phyloP scores from a whole-genome alignment of 2,329 filamentous ascomycete species.

The Trichoderma hamatum region DNA sequence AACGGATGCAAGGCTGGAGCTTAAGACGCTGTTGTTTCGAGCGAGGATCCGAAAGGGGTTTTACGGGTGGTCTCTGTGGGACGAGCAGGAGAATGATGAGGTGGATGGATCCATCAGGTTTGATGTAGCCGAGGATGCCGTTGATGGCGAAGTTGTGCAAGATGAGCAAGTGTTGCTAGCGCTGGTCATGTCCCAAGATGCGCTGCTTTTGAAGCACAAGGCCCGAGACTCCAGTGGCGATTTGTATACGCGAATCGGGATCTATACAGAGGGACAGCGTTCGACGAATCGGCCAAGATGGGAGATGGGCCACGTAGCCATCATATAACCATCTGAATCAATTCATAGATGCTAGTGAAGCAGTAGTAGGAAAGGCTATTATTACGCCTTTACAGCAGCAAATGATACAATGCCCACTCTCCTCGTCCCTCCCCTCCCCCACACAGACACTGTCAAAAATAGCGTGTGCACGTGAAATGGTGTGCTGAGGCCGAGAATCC shows the following conservation, averaged over 20 bases:
- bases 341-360: not conserved
- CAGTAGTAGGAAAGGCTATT: too few relatives aligned
- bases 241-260: not conserved
- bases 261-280: not conserved
- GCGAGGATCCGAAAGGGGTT: not conserved
- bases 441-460: not conserved
- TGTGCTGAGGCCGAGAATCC: constrained; percentile 23
- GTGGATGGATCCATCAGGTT: not conserved
- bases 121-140: not conserved
- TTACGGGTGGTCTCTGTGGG: constrained; percentile 5
- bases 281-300: not conserved
- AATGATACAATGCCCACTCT: not conserved
- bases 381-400: not conserved
- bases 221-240: not conserved
- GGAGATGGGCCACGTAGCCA: not conserved
- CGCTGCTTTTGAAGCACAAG: not conserved
- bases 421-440: not conserved
- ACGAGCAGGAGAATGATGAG: constrained; percentile 1
- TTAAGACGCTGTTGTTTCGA: constrained; percentile 2
- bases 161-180: not conserved
- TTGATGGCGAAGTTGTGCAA: not conserved
- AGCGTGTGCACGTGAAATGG: constrained; percentile 25
- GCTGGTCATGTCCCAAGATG: constrained; percentile 1
- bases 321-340: not conserved
- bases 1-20: not conserved